Conservation (phyloP, 768 basidiomycete species). For the Trametes meyenii region DNA sequence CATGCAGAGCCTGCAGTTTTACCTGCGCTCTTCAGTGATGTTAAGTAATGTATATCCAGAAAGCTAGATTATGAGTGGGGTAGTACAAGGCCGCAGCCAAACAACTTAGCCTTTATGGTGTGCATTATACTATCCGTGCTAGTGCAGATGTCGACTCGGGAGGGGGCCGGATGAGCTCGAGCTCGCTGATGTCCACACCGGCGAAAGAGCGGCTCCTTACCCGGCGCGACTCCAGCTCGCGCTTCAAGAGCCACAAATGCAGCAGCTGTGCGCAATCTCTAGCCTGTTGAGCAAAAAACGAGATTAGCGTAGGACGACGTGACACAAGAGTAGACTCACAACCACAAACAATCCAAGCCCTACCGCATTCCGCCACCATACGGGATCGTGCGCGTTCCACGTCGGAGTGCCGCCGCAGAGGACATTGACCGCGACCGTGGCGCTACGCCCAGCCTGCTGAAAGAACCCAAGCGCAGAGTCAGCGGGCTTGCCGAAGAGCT, state of each 20-base stretch:
- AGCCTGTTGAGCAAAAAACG: conserved; percentile 40
- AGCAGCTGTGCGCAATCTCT: conserved; percentile 70
- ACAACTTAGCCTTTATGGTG: neutral
- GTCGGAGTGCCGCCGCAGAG: conserved; percentile 58
- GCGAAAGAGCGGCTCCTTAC: conserved; percentile 73
- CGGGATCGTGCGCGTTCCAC: conserved; percentile 73
- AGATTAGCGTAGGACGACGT: neutral
- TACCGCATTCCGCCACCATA: conserved; percentile 77
- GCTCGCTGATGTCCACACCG: conserved; percentile 66
- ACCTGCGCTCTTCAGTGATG: neutral
- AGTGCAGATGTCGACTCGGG: neutral
- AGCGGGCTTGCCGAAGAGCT: conserved; percentile 3
- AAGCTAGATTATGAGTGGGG: neutral
- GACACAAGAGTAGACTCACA: conserved; percentile 40
- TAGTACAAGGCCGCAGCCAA: neutral
- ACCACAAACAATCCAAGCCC: conserved; percentile 70
- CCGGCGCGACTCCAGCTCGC: conserved; percentile 67
- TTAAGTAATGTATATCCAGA: neutral
- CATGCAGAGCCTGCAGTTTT: too few relatives aligned
- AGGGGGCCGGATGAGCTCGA: conserved; percentile 55
- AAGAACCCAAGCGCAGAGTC: conserved; percentile 24
- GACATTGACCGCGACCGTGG: conserved; percentile 46
- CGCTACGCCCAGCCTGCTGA: conserved; percentile 32
- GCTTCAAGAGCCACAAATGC: conserved; percentile 70
- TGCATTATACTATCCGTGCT: neutral